These are phyloP conservation scores for Boletus tylopilopsis DNA, from an alignment of 768 basidiomycete species.

Conservation along the genomic window DNA sequence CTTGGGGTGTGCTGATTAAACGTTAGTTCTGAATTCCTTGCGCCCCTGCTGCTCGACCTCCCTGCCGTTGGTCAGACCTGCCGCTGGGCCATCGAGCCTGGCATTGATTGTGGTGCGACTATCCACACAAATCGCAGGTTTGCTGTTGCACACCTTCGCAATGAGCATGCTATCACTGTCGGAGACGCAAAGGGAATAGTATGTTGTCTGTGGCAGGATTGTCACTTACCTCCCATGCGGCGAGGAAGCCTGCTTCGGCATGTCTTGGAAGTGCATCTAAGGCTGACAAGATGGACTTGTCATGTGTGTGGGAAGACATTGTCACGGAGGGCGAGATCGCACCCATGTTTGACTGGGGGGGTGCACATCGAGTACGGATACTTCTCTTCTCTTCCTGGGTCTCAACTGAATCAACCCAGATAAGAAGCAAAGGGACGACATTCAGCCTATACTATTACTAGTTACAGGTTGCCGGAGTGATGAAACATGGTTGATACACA, in stretches of 20 bases:
- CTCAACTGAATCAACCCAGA: too few species aligned
- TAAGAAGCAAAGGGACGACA: too few species aligned
- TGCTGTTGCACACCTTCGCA: background rate
- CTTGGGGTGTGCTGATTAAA: background rate
- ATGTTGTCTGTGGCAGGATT: background rate
- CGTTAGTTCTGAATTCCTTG: background rate
- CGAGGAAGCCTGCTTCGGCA: background rate
- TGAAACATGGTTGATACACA: too few species aligned
- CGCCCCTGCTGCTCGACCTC: background rate
- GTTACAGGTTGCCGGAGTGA: too few species aligned
- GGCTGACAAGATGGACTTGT: background rate
- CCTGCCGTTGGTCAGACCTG: background rate
- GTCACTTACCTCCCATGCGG: background rate
- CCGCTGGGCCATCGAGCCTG: background rate
- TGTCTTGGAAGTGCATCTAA: background rate
- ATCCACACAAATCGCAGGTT: background rate
- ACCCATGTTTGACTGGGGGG: background rate
- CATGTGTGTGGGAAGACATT: background rate
- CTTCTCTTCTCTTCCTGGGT: too few species aligned
- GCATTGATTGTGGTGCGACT: background rate
- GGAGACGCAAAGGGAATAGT: background rate
- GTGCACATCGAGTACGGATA: too few species aligned
- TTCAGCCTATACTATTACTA: too few species aligned
- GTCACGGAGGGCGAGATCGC: background rate
- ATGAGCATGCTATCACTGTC: background rate